phyloP scores from a whole-genome alignment of 805 yeast species.

The Kodamaea neixiangensis region DNA sequence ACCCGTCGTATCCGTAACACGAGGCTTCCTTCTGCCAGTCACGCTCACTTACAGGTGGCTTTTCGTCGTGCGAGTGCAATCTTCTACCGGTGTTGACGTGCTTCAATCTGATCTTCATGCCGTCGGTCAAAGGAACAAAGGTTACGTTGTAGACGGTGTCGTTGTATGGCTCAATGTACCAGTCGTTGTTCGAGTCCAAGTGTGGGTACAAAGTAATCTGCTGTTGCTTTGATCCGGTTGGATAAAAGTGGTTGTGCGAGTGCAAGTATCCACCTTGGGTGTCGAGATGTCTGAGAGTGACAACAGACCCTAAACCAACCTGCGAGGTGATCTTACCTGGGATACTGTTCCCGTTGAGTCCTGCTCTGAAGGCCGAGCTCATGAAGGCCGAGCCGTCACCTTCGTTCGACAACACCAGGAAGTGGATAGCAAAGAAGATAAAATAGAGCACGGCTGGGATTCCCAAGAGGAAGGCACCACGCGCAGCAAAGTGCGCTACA shows the following conservation, averaged over 20 bases:
- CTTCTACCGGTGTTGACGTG: conserved; percentile 62
- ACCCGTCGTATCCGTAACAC: conserved; percentile 74
- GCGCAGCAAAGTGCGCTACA: conserved; percentile 47
- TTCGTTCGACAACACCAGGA: conserved; percentile 55
- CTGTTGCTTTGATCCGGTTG: conserved; percentile 82
- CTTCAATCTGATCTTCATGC: conserved; percentile 67
- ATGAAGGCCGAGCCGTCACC: conserved; percentile 75
- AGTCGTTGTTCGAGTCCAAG: conserved; percentile 70
- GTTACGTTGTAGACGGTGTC: conserved; percentile 54
- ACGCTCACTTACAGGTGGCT: conserved; percentile 71
- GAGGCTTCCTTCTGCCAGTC: conserved; percentile 88
- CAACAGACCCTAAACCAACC: conserved; percentile 71
- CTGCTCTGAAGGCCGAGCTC: conserved; percentile 69
- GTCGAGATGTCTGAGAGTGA: conserved; percentile 66
- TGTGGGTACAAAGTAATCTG: conserved; percentile 82
- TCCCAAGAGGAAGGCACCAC: conserved; percentile 57
- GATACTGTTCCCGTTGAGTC: conserved; percentile 58
- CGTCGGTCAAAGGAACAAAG: conserved; percentile 65
- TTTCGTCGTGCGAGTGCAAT: conserved; percentile 81
- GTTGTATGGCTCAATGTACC: conserved; percentile 70
- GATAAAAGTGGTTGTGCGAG: conserved; percentile 71
- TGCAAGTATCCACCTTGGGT: conserved; percentile 82
- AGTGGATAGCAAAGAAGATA: conserved; percentile 63
- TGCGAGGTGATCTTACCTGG: conserved; percentile 61
- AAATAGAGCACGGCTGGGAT: conserved; percentile 60